phyloP scores from a whole-genome alignment of 805 yeast genomes.

The Wickerhamomyces sydowiorum region DNA sequence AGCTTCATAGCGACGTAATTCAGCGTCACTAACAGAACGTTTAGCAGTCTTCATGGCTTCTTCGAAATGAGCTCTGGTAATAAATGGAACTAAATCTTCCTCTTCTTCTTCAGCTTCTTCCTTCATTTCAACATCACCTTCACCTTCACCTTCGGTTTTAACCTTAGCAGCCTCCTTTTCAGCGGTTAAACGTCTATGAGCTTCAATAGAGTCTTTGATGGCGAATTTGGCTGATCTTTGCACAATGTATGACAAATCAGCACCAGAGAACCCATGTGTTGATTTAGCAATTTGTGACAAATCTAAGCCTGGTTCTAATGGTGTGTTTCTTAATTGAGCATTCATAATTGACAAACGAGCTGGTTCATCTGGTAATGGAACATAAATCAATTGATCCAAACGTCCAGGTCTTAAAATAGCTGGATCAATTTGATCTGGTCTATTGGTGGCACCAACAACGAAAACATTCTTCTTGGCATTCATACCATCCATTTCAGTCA shows the following conservation, averaged over 20 bases:
- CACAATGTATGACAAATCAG: conserved; percentile 93
- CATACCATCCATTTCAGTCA: conserved; percentile 99
- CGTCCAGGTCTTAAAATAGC: conserved; percentile 99
- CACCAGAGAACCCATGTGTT: conserved; percentile 99
- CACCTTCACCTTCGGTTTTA: conserved; percentile 34
- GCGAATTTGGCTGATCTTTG: conserved; percentile 99
- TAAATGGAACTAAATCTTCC: conserved; percentile 93
- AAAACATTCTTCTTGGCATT: conserved; percentile 98
- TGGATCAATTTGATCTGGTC: conserved; percentile 99
- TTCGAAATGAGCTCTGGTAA: conserved; percentile 90
- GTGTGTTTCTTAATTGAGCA: conserved; percentile 98
- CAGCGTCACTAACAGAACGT: conserved; percentile 95
- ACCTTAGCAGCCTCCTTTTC: conserved; percentile 36
- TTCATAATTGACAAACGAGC: conserved; percentile 90
- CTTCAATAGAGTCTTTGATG: conserved; percentile 95
- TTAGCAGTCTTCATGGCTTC: conserved; percentile 99
- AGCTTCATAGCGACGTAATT: conserved; percentile 97
- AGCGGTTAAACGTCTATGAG: conserved; percentile 45
- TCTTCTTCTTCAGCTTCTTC: conserved; percentile 52
- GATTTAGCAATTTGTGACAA: conserved; percentile 83
- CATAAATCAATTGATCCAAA: conserved; percentile 96
- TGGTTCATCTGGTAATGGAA: conserved; percentile 94
- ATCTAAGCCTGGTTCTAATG: conserved; percentile 95
- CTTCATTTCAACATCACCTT: conserved; percentile 46
- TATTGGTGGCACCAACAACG: conserved; percentile 98